Conservation (phyloP, 164 flowering plant species). For the Vitis vinifera region ASM3070453v1 NC_081823.1:7095001-7095500, state of each 20-base stretch:
- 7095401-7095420: too few relatives aligned
- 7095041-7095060: conserved; percentile 88
- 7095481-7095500: too few relatives aligned
- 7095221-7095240: conserved; percentile 33
- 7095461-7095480: too few relatives aligned
- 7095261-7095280: not conserved
- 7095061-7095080: conserved; percentile 75
- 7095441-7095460: too few relatives aligned
- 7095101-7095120: conserved; percentile 14
- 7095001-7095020: not conserved
- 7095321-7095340: too few relatives aligned
- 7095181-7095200: conserved; percentile 83
- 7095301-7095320: too few relatives aligned
- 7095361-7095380: too few relatives aligned
- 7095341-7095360: too few relatives aligned
- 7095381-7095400: too few relatives aligned
- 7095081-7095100: conserved; percentile 45
- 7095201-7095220: conserved; percentile 67
- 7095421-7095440: too few relatives aligned
- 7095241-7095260: conserved; percentile 46
- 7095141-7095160: conserved; percentile 91
- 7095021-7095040: conserved; percentile 91
- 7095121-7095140: conserved; percentile 73
- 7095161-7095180: conserved; percentile 87
- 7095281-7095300: too few relatives aligned